Conservation (phyloP, 768 basidiomycete species). For the Serendipita indica region DNA sequence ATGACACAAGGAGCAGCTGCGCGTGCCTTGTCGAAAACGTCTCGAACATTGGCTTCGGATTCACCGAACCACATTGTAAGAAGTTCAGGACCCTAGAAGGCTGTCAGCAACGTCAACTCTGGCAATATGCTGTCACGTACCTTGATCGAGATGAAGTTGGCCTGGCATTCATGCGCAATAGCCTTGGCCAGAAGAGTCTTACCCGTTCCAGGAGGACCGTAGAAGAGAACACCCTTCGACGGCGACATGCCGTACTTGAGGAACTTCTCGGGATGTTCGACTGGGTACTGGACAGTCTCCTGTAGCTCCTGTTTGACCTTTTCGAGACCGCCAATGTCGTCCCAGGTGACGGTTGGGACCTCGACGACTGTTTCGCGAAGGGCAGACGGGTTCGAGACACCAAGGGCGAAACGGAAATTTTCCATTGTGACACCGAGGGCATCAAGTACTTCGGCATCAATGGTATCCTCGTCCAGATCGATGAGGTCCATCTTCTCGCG, state of each 20-base stretch:
- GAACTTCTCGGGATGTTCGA: slow-evolving; percentile 99
- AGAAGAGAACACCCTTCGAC: slow-evolving; percentile 98
- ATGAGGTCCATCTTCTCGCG: slow-evolving; percentile 99
- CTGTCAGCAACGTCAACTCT: slow-evolving; percentile 16
- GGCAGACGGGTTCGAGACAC: slow-evolving; percentile 93
- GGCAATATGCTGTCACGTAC: slow-evolving; percentile 22
- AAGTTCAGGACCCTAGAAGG: slow-evolving; percentile 70
- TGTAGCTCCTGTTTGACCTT: slow-evolving; percentile 99
- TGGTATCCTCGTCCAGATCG: slow-evolving; percentile 92
- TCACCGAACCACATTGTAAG: slow-evolving; percentile 99
- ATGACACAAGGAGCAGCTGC: slow-evolving; percentile 99
- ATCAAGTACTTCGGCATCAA: slow-evolving; percentile 97
- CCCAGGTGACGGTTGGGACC: slow-evolving; percentile 96
- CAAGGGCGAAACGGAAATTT: slow-evolving; percentile 98
- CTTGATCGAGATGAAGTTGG: slow-evolving; percentile 99
- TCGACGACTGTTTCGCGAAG: slow-evolving; percentile 99
- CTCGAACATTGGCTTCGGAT: slow-evolving; percentile 98
- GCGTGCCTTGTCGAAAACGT: slow-evolving; percentile 98
- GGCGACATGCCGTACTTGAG: slow-evolving; percentile 99
- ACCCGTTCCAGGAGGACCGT: slow-evolving; percentile 99
- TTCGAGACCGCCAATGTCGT: slow-evolving; percentile 98
- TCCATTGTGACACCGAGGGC: slow-evolving; percentile 99
- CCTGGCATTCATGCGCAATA: slow-evolving; percentile 98
- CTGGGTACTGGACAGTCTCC: slow-evolving; percentile 98
- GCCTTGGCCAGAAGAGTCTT: slow-evolving; percentile 98